These are phyloP conservation scores for Pyrenochaeta sp. DNA, from an alignment of 2,329 filamentous ascomycete genomes.

Conservation along the genomic window DNA sequence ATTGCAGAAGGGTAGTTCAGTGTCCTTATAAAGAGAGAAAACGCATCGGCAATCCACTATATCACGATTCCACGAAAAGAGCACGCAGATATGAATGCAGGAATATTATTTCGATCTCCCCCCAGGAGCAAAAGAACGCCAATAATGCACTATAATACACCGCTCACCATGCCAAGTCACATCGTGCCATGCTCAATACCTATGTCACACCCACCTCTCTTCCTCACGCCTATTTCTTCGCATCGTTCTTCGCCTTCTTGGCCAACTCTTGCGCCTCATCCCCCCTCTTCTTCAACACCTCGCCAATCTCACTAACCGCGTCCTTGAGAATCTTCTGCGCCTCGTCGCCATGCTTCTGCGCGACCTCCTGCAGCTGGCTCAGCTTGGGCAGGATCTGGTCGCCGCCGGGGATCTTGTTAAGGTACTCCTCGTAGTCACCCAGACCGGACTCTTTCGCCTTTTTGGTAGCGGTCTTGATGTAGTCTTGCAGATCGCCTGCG, in stretches of 20 bases:
- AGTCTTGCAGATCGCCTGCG: constrained; percentile 65
- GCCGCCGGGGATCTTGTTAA: constrained; percentile 71
- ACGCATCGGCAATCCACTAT: too few relatives aligned
- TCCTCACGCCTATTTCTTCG: constrained; percentile 37
- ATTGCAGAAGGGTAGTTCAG: too few relatives aligned
- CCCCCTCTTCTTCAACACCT: constrained; percentile 45
- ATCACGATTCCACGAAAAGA: too few relatives aligned
- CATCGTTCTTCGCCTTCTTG: constrained; percentile 44
- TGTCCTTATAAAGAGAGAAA: too few relatives aligned
- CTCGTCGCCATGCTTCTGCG: constrained; percentile 72
- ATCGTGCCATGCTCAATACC: background rate
- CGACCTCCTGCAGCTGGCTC: constrained; percentile 68
- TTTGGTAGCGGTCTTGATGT: constrained; percentile 65
- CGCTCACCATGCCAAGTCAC: constrained; percentile 5
- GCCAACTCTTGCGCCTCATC: constrained; percentile 42
- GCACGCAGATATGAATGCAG: background rate
- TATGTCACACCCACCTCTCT: constrained; percentile 32
- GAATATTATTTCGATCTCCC: background rate
- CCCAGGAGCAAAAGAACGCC: too few relatives aligned
- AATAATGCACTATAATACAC: constrained; percentile 16
- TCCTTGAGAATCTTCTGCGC: constrained; percentile 74
- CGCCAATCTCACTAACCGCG: constrained; percentile 50
- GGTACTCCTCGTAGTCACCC: constrained; percentile 65
- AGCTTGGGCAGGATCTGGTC: constrained; percentile 71
- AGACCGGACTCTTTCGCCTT: constrained; percentile 64